phyloP scores from a whole-genome alignment of 2,329 filamentous ascomycete species.

The Fusarium tuaranense region DNA sequence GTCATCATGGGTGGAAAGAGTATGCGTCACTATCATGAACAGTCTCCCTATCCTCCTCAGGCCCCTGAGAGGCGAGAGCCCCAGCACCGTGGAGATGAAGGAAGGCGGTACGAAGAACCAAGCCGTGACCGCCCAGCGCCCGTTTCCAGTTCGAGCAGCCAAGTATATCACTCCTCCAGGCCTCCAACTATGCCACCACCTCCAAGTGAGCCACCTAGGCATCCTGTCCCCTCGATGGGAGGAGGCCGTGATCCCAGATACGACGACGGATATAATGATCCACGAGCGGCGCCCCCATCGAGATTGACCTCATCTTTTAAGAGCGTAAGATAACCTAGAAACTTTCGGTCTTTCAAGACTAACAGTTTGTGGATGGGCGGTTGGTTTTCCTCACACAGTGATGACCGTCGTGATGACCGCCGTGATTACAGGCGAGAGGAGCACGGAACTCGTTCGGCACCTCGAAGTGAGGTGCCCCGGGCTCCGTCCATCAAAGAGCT shows the following conservation, averaged over 20 bases:
- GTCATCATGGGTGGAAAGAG: neutral
- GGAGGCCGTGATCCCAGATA: neutral
- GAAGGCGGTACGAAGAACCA: neutral
- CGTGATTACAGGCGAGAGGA: neutral
- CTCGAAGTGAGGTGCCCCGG: neutral
- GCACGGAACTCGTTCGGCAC: neutral
- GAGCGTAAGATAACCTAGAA: too few relatives aligned
- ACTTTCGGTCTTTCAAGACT: neutral
- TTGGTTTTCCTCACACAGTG: neutral
- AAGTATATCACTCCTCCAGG: neutral
- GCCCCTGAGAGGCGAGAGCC: neutral
- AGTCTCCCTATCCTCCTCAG: neutral
- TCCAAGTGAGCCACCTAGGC: neutral
- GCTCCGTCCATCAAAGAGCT: neutral
- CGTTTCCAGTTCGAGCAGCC: neutral
- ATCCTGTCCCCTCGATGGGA: neutral
- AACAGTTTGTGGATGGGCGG: neutral
- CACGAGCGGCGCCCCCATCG: too few relatives aligned
- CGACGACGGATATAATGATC: neutral
- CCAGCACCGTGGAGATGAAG: neutral
- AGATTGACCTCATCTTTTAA: too few relatives aligned
- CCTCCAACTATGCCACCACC: neutral
- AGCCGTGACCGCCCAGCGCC: neutral
- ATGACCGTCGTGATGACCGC: neutral
- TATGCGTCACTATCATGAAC: neutral